Percentiles rank a stretch among this genome's conserved stretches.
Conservation (phyloP, 345 rosid species). For the Mangifera indica region DNA sequence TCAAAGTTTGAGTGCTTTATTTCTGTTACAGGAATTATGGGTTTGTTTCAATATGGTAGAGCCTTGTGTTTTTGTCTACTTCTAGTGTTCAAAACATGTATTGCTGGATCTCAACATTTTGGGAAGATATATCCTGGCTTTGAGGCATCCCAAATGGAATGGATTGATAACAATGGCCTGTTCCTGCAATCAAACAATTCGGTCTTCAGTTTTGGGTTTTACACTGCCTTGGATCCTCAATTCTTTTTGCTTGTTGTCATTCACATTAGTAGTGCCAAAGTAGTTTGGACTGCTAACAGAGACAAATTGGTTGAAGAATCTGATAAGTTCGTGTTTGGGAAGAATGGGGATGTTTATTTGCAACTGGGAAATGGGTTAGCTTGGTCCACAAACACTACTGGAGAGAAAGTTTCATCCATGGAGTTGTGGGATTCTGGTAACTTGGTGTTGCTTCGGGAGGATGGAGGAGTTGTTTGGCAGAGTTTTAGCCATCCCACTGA, state of each 20-base stretch:
- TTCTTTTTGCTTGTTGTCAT: conserved; percentile 35
- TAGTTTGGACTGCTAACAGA: conserved; percentile 57
- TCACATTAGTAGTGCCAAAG: conserved; percentile 27
- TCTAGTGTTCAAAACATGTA: conserved; percentile 19
- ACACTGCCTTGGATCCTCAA: conserved; percentile 28
- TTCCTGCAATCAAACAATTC: conserved; percentile 44
- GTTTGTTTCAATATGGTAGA: conserved; percentile 13
- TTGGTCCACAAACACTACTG: conserved; percentile 43
- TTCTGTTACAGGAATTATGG: conserved; percentile 22
- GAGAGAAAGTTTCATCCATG: conserved; percentile 36
- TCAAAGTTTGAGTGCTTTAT: no score
- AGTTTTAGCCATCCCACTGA: conserved; percentile 49
- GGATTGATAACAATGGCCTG: conserved; percentile 31
- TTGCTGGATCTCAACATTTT: conserved; percentile 19
- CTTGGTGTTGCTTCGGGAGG: conserved; percentile 43
- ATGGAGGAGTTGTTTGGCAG: conserved; percentile 43
- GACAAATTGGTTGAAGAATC: conserved; percentile 25
- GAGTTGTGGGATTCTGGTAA: conserved; percentile 53
- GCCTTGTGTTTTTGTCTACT: conserved; percentile 28
- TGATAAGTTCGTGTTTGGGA: conserved; percentile 42
- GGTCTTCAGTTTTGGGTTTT: conserved; percentile 42
- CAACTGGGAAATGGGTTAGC: conserved; percentile 22
- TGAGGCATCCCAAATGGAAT: conserved; percentile 41
- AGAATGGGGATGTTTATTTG: conserved; percentile 41
- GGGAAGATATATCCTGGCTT: conserved; percentile 49